phyloP scores from a whole-genome alignment of 257 asterid species.

The Capsicum baccatum region DNA sequence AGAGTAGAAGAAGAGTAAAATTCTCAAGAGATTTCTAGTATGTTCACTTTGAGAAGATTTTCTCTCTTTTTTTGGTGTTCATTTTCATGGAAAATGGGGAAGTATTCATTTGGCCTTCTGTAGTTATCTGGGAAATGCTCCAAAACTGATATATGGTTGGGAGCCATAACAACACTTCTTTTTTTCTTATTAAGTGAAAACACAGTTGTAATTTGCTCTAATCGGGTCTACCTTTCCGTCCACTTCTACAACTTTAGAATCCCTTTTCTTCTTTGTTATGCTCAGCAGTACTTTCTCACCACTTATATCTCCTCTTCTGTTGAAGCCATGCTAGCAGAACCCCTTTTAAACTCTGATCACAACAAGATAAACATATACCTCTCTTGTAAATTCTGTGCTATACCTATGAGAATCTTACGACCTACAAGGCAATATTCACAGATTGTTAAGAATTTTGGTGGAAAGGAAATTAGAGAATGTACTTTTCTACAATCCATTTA shows the following conservation, averaged over 20 bases:
- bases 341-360: neutral
- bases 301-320: neutral
- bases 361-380: neutral
- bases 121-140: neutral
- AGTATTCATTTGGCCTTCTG: neutral
- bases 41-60: constrained; percentile 2
- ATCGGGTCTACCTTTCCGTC: neutral
- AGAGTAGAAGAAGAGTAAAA: neutral
- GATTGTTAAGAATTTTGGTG: neutral
- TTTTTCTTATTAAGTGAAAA: neutral
- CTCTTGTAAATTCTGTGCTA: constrained; percentile 5
- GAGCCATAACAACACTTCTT: neutral
- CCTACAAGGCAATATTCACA: neutral
- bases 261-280: constrained; percentile 2
- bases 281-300: neutral
- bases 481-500: constrained; percentile 9
- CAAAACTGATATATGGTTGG: neutral
- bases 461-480: neutral
- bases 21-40: neutral
- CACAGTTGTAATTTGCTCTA: neutral
- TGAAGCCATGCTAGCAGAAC: neutral
- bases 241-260: neutral
- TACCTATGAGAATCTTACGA: neutral
- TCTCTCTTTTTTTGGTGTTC: neutral
- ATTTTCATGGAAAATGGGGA: constrained; percentile 5